These are phyloP conservation scores for Backusella luteola DNA, from an alignment of 192 early-diverging fungal species.

Conservation along the genomic window DNA sequence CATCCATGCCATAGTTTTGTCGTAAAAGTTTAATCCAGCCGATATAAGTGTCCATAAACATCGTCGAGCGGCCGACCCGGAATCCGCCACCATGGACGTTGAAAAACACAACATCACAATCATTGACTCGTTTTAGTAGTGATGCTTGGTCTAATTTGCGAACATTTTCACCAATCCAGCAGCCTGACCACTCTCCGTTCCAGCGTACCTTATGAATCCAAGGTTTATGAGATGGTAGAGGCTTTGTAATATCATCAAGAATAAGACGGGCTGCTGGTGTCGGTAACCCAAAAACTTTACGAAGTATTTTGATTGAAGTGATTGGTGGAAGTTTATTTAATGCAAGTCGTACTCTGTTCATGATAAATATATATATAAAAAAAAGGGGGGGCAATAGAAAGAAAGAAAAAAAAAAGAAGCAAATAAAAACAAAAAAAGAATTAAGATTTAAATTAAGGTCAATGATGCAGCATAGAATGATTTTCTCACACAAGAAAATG, in stretches of 20 bases:
- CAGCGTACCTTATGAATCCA: constrained; percentile 34
- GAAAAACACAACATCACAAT: constrained; percentile 33
- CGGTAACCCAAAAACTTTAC: constrained; percentile 33
- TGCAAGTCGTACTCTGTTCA: constrained; percentile 29
- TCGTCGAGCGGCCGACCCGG: constrained; percentile 28
- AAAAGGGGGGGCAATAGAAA: neutral
- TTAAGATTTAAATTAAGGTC: neutral
- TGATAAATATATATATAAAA: neutral
- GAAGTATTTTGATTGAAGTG: constrained; percentile 30
- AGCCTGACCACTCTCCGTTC: constrained; percentile 36
- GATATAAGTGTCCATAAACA: constrained; percentile 36
- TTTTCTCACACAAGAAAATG: constrained; percentile 1
- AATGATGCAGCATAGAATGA: neutral
- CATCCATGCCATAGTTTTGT: constrained; percentile 31
- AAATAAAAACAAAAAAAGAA: neutral
- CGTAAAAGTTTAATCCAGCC: constrained; percentile 30
- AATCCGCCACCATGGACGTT: constrained; percentile 39
- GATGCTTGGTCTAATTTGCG: constrained; percentile 16
- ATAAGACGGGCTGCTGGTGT: constrained; percentile 33
- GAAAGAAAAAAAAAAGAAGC: neutral
- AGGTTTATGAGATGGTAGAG: constrained; percentile 27
- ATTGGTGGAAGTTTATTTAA: constrained; percentile 33
- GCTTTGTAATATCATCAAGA: constrained; percentile 32
- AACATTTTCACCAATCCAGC: constrained; percentile 38
- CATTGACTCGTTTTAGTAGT: constrained; percentile 17